Percentiles rank a stretch among this genome's conserved stretches.
Conservation (phyloP, 345 rosid species). For the Bruguiera sexangula region DNA sequence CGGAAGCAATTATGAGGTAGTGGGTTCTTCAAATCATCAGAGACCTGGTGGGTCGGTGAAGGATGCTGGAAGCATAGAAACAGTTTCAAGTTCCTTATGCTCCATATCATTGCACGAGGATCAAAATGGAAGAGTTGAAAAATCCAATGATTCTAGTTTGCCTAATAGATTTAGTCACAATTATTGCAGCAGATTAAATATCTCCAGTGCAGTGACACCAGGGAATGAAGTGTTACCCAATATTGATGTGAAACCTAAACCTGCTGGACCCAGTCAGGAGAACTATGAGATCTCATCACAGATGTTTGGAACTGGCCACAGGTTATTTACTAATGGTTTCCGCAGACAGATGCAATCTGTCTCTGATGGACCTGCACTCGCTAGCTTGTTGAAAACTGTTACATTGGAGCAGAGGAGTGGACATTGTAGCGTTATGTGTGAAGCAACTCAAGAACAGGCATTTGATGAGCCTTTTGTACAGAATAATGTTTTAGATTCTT, state of each 20-base stretch:
- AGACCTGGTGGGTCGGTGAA: conserved; percentile 26
- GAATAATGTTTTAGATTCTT: conserved; percentile 40
- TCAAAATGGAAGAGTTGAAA: conserved; percentile 30
- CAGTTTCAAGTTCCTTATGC: conserved; percentile 19
- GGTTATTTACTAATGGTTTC: conserved; percentile 59
- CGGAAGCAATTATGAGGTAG: conserved; percentile 24
- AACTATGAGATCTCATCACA: conserved; percentile 41
- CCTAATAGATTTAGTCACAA: conserved; percentile 24
- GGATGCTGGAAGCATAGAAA: conserved; percentile 26
- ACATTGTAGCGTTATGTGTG: conserved; percentile 23
- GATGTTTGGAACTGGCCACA: conserved; percentile 61
- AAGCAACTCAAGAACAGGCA: conserved; percentile 18
- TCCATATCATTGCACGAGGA: conserved; percentile 17
- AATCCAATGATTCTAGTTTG: conserved; percentile 24
- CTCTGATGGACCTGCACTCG: conserved; percentile 36
- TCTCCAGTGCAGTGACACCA: conserved; percentile 22
- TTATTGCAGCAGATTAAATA: conserved; percentile 21
- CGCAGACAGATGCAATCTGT: conserved; percentile 44
- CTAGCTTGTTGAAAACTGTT: conserved; percentile 30
- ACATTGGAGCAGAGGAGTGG: conserved; percentile 33
- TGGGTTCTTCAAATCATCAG: conserved; percentile 24
- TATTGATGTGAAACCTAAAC: conserved; percentile 26
- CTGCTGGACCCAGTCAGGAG: conserved; percentile 32
- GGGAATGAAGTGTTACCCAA: conserved; percentile 28
- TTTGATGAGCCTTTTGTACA: conserved; percentile 36